Evolutionary conservation across 306 rosid genomes (phyloP).

Genomic region (Herpetospermum pedunculosum): DNA sequence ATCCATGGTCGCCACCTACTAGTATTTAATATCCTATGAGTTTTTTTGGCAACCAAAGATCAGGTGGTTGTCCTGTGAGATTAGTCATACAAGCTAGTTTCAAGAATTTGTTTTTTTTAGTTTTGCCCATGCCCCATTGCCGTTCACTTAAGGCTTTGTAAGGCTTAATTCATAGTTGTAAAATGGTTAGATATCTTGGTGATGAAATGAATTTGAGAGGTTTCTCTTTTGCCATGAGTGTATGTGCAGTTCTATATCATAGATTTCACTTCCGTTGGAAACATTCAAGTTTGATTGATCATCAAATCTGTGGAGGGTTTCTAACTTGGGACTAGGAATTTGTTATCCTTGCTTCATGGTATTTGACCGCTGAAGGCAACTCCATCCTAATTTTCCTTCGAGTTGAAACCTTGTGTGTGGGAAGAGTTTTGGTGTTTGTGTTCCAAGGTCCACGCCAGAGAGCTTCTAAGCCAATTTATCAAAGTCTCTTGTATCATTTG

Average conservation of each 20-base stretch:
- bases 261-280: background rate
- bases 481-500: background rate
- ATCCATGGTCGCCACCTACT: too few relatives aligned
- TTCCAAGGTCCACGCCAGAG: background rate
- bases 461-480: background rate
- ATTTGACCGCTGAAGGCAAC: background rate
- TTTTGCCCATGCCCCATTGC: background rate
- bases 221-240: background rate
- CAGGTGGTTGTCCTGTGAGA: too few relatives aligned
- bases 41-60: too few relatives aligned
- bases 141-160: background rate
- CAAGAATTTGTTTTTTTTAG: background rate
- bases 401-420: background rate
- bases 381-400: background rate
- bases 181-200: background rate
- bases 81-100: background rate
- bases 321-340: background rate
- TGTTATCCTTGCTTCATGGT: background rate
- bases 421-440: background rate
- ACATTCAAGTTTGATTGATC: background rate
- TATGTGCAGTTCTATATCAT: background rate
- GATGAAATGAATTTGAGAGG: background rate
- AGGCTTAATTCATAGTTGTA: background rate
- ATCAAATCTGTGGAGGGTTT: background rate
- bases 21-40: too few relatives aligned